Evolutionary conservation across 768 basidiomycete genomes (phyloP).

Genomic region (Pleurotus pulmonarius): DNA sequence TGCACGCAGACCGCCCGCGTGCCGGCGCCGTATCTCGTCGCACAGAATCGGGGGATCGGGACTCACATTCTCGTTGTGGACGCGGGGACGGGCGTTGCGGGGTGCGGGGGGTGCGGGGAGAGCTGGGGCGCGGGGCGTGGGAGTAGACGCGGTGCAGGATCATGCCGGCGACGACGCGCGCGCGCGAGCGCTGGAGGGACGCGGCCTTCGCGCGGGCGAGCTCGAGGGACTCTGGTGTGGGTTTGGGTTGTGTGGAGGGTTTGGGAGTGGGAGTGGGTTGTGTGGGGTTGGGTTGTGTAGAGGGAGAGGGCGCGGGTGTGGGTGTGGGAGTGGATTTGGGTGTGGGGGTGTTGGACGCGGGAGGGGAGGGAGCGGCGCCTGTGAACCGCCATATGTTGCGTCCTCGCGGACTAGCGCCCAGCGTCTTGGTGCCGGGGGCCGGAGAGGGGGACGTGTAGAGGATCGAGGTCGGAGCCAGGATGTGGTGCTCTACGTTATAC

Average conservation of each 20-base stretch:
- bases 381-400: neutral
- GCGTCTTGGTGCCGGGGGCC: too few relatives aligned
- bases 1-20: too few relatives aligned
- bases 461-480: neutral
- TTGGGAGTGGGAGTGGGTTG: neutral
- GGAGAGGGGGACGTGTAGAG: neutral
- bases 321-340: neutral
- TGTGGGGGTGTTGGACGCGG: neutral
- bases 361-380: neutral
- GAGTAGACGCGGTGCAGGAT: neutral
- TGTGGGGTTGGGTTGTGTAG: neutral
- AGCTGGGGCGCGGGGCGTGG: neutral
- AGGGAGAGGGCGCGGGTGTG: neutral
- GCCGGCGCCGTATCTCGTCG: too few relatives aligned
- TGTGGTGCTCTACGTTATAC: neutral
- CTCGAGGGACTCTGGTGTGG: too few relatives aligned
- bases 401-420: too few relatives aligned
- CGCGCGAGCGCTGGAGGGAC: neutral
- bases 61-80: too few relatives aligned
- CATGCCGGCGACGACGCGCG: constrained; percentile 1
- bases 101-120: neutral
- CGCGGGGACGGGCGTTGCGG: too few relatives aligned
- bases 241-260: neutral
- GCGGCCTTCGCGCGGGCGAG: neutral
- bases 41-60: too few relatives aligned